Conservation (phyloP, 1,284 basidiomycete genomes). For the Puccinia coronata region DNA sequence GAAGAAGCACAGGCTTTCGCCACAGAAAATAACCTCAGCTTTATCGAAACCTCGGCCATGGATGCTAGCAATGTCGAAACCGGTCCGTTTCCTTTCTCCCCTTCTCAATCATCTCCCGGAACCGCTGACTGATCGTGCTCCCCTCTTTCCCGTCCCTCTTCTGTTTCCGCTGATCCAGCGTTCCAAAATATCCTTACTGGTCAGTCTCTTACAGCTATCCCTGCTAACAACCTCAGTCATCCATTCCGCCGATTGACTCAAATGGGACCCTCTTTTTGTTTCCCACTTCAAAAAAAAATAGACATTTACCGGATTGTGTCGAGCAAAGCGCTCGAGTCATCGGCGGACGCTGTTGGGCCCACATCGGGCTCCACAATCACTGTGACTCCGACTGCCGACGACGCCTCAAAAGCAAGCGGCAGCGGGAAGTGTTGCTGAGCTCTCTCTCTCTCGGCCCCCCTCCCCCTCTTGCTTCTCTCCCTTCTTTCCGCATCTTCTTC, state of each 20-base stretch:
- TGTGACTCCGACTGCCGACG: slow-evolving; percentile 70
- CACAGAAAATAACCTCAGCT: slow-evolving; percentile 50
- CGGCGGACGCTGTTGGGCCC: slow-evolving; percentile 64
- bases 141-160: slow-evolving; percentile 29
- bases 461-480: not conserved
- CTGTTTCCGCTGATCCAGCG: too few species aligned
- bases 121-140: not conserved
- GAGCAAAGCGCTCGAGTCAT: slow-evolving; percentile 80
- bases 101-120: not conserved
- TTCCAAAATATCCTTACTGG: slow-evolving; percentile 97
- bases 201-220: slow-evolving; percentile 60
- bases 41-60: slow-evolving; percentile 97
- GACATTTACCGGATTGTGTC: slow-evolving; percentile 96
- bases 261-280: not conserved
- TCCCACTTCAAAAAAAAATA: slow-evolving; percentile 60
- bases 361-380: slow-evolving; percentile 54
- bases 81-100: slow-evolving; percentile 56
- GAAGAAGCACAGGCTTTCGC: slow-evolving; percentile 62
- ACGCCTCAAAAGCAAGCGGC: slow-evolving; percentile 56
- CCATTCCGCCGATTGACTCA: not conserved
- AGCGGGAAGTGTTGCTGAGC: slow-evolving; percentile 48
- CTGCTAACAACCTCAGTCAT: not conserved
- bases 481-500: too few species aligned
- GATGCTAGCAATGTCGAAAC: slow-evolving; percentile 97
- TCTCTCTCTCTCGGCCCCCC: not conserved